phyloP scores from a whole-genome alignment of 2,329 filamentous ascomycete species.

The Gliomastix tumulicola region DNA sequence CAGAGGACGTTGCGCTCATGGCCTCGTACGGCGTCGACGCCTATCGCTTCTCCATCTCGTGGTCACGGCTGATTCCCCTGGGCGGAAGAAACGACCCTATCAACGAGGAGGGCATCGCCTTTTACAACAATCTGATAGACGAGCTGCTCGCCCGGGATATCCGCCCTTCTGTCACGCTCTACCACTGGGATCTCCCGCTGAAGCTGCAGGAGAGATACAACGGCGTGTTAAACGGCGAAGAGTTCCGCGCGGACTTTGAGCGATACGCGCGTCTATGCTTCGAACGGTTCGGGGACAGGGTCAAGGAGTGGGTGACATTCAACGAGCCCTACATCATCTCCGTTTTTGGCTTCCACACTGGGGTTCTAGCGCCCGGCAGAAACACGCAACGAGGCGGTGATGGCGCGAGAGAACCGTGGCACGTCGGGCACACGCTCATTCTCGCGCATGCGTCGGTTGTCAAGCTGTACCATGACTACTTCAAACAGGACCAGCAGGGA shows the following conservation, averaged over 20 bases:
- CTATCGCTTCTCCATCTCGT: conserved; percentile 82
- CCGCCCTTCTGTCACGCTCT: conserved; percentile 75
- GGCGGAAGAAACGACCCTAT: conserved; percentile 76
- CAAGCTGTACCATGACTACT: conserved; percentile 75
- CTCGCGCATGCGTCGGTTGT: conserved; percentile 78
- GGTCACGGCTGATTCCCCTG: conserved; percentile 79
- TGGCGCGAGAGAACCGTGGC: conserved; percentile 64
- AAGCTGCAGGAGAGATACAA: conserved; percentile 74
- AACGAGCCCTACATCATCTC: conserved; percentile 86
- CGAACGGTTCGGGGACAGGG: conserved; percentile 62
- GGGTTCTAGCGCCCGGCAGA: conserved; percentile 75
- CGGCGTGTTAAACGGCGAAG: conserved; percentile 70
- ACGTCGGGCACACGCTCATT: conserved; percentile 72
- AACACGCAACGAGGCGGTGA: conserved; percentile 3
- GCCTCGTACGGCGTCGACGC: conserved; percentile 65
- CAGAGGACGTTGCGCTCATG: conserved; percentile 70
- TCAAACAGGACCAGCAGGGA: conserved; percentile 64
- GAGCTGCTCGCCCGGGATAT: conserved; percentile 72
- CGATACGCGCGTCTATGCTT: conserved; percentile 73
- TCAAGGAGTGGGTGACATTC: conserved; percentile 86
- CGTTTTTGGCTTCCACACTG: conserved; percentile 72
- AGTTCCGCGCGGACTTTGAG: conserved; percentile 77
- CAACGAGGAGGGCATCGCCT: conserved; percentile 70
- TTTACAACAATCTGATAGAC: conserved; percentile 74
- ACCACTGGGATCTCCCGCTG: conserved; percentile 84